Evolutionary conservation across 331 rosid genomes (phyloP).

Genomic region (Quercus phellos): DNA sequence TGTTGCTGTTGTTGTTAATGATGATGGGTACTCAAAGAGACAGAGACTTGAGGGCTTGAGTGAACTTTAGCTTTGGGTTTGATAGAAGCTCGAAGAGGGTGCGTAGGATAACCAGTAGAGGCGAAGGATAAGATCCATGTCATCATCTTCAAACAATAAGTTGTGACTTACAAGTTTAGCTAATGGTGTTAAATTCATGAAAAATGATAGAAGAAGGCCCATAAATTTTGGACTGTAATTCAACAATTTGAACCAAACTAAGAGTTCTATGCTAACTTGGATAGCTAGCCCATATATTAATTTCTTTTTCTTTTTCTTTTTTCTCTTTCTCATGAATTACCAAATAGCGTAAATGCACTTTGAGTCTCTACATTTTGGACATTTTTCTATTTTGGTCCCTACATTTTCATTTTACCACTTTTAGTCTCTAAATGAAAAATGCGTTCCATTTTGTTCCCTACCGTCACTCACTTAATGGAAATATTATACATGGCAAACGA

Average conservation of each 20-base stretch:
- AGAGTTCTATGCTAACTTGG: background rate
- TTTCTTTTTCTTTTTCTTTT: background rate
- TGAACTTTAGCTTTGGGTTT: slow-evolving; percentile 22
- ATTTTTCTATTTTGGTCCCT: no score
- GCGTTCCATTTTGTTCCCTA: no score
- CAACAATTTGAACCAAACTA: background rate
- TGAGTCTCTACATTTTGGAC: no score
- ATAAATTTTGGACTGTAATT: background rate
- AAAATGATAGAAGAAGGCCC: background rate
- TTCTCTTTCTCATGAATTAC: background rate
- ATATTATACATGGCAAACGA: no score
- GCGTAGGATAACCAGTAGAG: slow-evolving; percentile 40
- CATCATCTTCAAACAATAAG: background rate
- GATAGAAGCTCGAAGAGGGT: slow-evolving; percentile 21
- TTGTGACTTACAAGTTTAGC: background rate
- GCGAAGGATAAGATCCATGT: slow-evolving; percentile 45
- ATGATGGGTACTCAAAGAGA: slow-evolving; percentile 17
- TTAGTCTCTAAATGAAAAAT: no score
- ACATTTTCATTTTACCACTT: no score
- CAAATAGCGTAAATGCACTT: background rate
- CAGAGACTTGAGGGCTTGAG: slow-evolving; percentile 27
- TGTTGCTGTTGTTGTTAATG: background rate
- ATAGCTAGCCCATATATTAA: background rate
- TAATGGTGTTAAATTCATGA: background rate
- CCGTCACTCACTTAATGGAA: no score